Base-by-base conservation (phyloP, 768 basidiomycete genomes). In the Phlegmacium glaucopus region DNA sequence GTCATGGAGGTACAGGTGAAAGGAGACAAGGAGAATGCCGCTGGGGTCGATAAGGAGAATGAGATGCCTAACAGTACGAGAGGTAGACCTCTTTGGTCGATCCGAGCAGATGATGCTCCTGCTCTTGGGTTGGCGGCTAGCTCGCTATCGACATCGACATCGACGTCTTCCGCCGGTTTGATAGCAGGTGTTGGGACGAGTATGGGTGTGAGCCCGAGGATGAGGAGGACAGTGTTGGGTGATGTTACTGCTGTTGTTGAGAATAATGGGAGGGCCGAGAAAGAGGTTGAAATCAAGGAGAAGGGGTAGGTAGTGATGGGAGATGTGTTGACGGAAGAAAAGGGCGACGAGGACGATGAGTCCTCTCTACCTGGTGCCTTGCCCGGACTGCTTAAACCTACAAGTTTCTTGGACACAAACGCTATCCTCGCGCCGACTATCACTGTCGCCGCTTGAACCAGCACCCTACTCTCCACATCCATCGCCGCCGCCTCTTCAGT, bases 91-190 rank as follows among this genome's bases (percentile, higher is more conserved):
- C 40, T 44, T 13, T 77, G 75, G 76, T 73, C 72, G 1, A 43
- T 69, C 34, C 72, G 74, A 25, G 75, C 74, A 2, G 48, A 68
- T 0, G 72, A 72, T 45, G 69, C 74, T 6, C 72, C 72, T 5
- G 57, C 70, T 8, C 62, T 78, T 27, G 75, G 75, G 3, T 47
- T 68, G 6, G 17, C 32, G 8, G 50, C 45, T 41, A 22, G 22
- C 22, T 22, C 22, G 22, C 5, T 5, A 22, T 22, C 22, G 22
- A 22, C 5, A 22, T 22, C 22, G 5, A 22, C 22, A 5, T 22
- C 22, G 22, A 22, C 22, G 22, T 22, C 22, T 22, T 22, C 22
- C 22, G 22, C 22, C 5, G 22, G 5, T 22, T 22, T 22, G 22
- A 22, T 22, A 22, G 3, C 22, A 2, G 22, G 22, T 22, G 5